A percentile compares a stretch with the other conserved stretches of the same genome.
Conservation (phyloP, 2,329 filamentous ascomycete species). For the Beauveria pseudobassiana region DNA sequence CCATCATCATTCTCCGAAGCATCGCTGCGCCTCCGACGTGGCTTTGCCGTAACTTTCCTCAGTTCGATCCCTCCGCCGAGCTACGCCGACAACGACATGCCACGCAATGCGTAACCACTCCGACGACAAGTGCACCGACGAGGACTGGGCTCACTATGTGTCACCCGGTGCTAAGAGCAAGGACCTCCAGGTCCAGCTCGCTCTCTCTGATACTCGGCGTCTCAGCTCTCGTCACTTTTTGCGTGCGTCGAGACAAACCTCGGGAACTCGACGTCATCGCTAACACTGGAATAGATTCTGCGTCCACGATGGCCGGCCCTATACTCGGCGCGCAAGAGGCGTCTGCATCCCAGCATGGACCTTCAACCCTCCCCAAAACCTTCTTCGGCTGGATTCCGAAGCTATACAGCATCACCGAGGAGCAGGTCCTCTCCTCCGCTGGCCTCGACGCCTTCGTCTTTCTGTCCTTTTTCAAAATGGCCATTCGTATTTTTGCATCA, state of each 20-base stretch:
- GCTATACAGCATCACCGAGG: conserved; percentile 76
- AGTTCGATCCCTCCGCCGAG: background rate
- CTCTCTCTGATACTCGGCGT: conserved; percentile 63
- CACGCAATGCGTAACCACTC: conserved; percentile 13
- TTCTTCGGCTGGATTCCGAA: conserved; percentile 91
- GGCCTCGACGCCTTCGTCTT: conserved; percentile 96
- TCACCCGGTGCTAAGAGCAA: conserved; percentile 22
- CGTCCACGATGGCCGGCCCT: conserved; percentile 87
- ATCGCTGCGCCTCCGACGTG: background rate
- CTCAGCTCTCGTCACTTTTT: conserved; percentile 68
- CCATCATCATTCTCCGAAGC: background rate
- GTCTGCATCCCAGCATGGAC: conserved; percentile 48
- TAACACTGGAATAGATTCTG: conserved; percentile 50
- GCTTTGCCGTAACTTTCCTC: background rate
- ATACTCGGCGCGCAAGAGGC: conserved; percentile 81
- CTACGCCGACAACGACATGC: background rate
- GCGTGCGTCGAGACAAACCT: conserved; percentile 40
- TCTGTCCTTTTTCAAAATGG: conserved; percentile 91
- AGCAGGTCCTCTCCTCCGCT: conserved; percentile 82
- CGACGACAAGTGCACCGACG: conserved; percentile 18
- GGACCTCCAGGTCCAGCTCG: conserved; percentile 57
- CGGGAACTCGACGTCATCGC: background rate
- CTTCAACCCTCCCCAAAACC: conserved; percentile 71
- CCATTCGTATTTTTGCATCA: conserved; percentile 68
- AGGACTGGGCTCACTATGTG: conserved; percentile 12